These are phyloP conservation scores for Scheffersomyces lignosus DNA, from an alignment of 805 yeast species.

Conservation along the genomic window DNA sequence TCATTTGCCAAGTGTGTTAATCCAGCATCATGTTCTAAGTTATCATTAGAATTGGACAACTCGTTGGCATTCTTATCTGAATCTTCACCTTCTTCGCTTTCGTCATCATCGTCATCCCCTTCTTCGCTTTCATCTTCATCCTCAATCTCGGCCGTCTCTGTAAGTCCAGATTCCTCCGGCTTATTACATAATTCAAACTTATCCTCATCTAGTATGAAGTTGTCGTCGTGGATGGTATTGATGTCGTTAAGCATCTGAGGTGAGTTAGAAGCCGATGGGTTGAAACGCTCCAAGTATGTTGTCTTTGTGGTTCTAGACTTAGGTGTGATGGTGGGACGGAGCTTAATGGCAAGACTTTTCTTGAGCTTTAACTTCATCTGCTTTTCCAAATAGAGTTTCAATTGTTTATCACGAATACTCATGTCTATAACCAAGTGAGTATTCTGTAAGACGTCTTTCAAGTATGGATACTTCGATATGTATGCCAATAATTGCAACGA, in stretches of 20 bases:
- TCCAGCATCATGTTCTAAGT: not conserved
- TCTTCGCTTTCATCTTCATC: constrained; percentile 28
- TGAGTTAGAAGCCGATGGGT: constrained; percentile 38
- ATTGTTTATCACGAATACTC: constrained; percentile 43
- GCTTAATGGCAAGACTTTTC: constrained; percentile 27
- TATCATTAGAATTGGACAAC: not conserved
- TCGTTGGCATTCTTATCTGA: not conserved
- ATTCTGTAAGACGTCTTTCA: constrained; percentile 71
- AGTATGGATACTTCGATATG: constrained; percentile 83
- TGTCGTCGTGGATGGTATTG: constrained; percentile 29
- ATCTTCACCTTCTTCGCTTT: not conserved
- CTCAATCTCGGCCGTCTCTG: constrained; percentile 17
- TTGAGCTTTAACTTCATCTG: constrained; percentile 33
- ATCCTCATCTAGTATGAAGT: constrained; percentile 33
- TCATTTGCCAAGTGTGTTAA: not conserved
- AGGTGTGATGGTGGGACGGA: constrained; percentile 34
- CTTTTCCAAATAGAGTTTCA: constrained; percentile 35
- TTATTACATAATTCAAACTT: constrained; percentile 31
- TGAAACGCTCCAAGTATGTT: constrained; percentile 21
- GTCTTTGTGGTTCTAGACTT: constrained; percentile 27
- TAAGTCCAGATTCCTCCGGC: constrained; percentile 19
- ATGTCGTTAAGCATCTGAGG: constrained; percentile 40
- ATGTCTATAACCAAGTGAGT: constrained; percentile 75
- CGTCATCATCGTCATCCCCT: constrained; percentile 24
- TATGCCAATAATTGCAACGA: constrained; percentile 88